These are phyloP conservation scores for Leucocoprinus leucothites DNA, from an alignment of 768 basidiomycete genomes.

Conservation along the genomic window DNA sequence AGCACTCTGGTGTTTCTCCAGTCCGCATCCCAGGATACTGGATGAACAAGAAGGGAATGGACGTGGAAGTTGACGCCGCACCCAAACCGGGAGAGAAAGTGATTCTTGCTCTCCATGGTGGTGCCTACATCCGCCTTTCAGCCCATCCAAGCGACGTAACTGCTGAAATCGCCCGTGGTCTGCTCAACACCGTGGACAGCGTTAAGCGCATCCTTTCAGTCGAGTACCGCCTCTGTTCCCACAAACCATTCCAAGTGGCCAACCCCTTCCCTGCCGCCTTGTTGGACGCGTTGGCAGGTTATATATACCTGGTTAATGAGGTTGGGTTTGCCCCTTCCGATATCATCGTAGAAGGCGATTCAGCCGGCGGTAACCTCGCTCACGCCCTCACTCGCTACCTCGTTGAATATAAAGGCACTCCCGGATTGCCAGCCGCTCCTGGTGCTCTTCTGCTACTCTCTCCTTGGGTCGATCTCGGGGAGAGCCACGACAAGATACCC, in stretches of 20 bases:
- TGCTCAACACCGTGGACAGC: slow-evolving; percentile 41
- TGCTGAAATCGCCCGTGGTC: slow-evolving; percentile 40
- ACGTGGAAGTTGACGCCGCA: slow-evolving; percentile 31
- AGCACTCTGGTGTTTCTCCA: slow-evolving; percentile 34
- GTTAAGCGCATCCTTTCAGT: slow-evolving; percentile 54
- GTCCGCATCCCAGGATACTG: slow-evolving; percentile 56
- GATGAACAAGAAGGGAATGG: slow-evolving; percentile 40
- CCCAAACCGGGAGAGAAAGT: slow-evolving; percentile 53
- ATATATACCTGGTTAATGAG: slow-evolving; percentile 59
- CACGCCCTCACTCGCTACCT: slow-evolving; percentile 62
- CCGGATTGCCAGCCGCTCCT: slow-evolving; percentile 40
- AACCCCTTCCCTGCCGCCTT: slow-evolving; percentile 75
- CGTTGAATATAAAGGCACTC: slow-evolving; percentile 38
- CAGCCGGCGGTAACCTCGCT: slow-evolving; percentile 74
- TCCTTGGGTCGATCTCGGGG: slow-evolving; percentile 52
- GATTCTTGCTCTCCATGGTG: slow-evolving; percentile 63
- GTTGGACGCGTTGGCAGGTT: slow-evolving; percentile 72
- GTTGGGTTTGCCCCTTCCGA: slow-evolving; percentile 55
- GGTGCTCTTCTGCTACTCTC: slow-evolving; percentile 51
- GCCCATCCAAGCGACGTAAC: slow-evolving; percentile 55
- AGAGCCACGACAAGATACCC: slow-evolving; percentile 31
- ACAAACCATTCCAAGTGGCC: slow-evolving; percentile 34
- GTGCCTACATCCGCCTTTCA: slow-evolving; percentile 50
- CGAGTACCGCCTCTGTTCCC: slow-evolving; percentile 69
- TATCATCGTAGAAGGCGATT: slow-evolving; percentile 72